A percentile compares a stretch with the other conserved stretches of the same genome.
Conservation (phyloP, 495 filamentous ascomycete genomes). For the Aspergillus sclerotiicarbonarius region DNA sequence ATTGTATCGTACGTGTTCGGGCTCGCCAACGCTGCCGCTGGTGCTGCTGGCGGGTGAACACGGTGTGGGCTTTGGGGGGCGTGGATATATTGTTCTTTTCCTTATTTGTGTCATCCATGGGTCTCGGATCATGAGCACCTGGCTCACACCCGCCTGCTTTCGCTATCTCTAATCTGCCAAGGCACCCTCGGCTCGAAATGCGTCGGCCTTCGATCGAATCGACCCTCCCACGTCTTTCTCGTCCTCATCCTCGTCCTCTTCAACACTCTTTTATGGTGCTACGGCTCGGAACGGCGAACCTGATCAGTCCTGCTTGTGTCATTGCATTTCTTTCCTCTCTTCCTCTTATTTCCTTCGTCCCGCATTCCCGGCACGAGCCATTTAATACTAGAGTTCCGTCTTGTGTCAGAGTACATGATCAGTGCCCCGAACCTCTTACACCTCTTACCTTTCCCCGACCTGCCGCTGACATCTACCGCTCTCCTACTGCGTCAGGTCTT, state of each 20-base stretch:
- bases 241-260: conserved; percentile 15
- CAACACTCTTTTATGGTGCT: conserved; percentile 46
- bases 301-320: conserved; percentile 29
- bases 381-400: conserved; percentile 40
- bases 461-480: conserved; percentile 3
- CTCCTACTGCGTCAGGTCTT: conserved; percentile 8
- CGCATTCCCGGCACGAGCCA: conserved; percentile 33
- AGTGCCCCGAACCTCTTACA: conserved; percentile 10
- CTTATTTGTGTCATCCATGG: conserved; percentile 30
- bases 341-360: conserved; percentile 15
- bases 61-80: conserved; percentile 15
- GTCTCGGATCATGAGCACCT: conserved; percentile 9
- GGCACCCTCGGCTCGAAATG: conserved; percentile 17
- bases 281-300: conserved; percentile 47
- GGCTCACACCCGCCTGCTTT: conserved; percentile 8
- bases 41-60: conserved; percentile 24
- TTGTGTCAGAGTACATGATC: conserved; percentile 27
- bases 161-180: conserved; percentile 13
- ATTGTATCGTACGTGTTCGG: conserved; percentile 18
- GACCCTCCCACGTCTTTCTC: conserved; percentile 17
- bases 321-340: conserved; percentile 27
- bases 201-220: conserved; percentile 18
- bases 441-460: conserved; percentile 11
- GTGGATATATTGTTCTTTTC: conserved; percentile 23
- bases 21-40: conserved; percentile 17